Evolutionary conservation across 768 basidiomycete genomes (phyloP).

Genomic region (Rhodosporidiobolus odoratus): DNA sequence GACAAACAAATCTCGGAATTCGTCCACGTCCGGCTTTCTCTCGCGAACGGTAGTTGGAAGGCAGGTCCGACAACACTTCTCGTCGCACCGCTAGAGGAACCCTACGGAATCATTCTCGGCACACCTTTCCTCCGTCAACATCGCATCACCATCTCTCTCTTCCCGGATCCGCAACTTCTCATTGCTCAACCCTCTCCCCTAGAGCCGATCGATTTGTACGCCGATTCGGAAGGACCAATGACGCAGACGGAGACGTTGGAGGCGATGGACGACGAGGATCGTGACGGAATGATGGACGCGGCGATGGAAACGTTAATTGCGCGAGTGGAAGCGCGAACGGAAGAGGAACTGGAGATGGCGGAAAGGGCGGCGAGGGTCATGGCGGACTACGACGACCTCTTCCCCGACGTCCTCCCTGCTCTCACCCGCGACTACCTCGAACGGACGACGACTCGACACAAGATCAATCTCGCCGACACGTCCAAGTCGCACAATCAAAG

Average conservation of each 20-base stretch:
- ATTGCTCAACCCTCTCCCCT: no score
- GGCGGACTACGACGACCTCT: conserved; percentile 2
- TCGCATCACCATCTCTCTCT: not conserved
- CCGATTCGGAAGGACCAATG: not conserved
- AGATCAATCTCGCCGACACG: conserved; percentile 1
- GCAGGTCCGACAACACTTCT: not conserved
- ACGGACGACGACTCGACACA: not conserved
- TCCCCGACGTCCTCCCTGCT: conserved; percentile 3
- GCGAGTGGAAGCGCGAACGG: not conserved
- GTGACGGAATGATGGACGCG: no score
- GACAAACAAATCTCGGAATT: not conserved
- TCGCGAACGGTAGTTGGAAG: conserved; percentile 2
- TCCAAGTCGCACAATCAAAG: conserved; percentile 6
- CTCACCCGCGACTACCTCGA: not conserved
- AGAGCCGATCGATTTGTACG: not conserved
- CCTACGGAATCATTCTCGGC: conserved; percentile 11
- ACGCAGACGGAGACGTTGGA: not conserved
- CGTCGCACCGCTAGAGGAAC: conserved; percentile 2
- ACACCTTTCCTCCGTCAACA: conserved; percentile 1
- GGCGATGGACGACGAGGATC: not conserved
- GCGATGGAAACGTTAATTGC: no score
- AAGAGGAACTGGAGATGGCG: not conserved
- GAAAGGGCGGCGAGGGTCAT: not conserved
- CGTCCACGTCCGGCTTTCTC: not conserved
- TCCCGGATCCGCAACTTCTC: not conserved